Conservation (phyloP, 345 rosid genomes). For the Populus euphratica region DNA sequence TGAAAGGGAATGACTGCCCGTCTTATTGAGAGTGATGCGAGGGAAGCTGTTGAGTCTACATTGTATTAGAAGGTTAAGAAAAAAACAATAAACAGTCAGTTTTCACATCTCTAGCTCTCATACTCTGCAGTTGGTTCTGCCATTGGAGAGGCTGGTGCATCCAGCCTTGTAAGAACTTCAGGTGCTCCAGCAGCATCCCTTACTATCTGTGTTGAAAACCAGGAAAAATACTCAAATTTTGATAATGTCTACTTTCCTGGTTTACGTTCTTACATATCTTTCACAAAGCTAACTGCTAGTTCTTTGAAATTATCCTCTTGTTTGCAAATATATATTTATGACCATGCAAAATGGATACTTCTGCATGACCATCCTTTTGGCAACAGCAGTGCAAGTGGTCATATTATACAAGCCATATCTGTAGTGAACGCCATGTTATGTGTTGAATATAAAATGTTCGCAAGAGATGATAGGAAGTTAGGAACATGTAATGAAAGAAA, state of each 20-base stretch:
- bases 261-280: background rate
- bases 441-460: background rate
- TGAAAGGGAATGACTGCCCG: background rate
- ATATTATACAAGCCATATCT: background rate
- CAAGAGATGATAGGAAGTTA: background rate
- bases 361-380: background rate
- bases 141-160: slow-evolving; percentile 37
- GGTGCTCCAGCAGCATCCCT: slow-evolving; percentile 73
- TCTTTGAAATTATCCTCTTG: background rate
- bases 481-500: background rate
- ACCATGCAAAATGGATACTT: background rate
- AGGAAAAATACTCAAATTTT: background rate
- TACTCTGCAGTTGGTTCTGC: slow-evolving; percentile 49
- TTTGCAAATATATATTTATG: background rate
- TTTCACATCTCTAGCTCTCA: slow-evolving; percentile 45
- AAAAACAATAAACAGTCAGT: background rate
- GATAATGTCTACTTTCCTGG: background rate
- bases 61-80: background rate
- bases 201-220: slow-evolving; percentile 49
- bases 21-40: slow-evolving; percentile 9
- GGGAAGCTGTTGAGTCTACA: slow-evolving; percentile 2
- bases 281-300: background rate
- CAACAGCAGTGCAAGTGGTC: background rate
- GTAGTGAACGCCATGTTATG: background rate
- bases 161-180: slow-evolving; percentile 84